Evolutionary conservation across 2,329 filamentous ascomycete species (phyloP).

Genomic region (Lecanosticta acicola): DNA sequence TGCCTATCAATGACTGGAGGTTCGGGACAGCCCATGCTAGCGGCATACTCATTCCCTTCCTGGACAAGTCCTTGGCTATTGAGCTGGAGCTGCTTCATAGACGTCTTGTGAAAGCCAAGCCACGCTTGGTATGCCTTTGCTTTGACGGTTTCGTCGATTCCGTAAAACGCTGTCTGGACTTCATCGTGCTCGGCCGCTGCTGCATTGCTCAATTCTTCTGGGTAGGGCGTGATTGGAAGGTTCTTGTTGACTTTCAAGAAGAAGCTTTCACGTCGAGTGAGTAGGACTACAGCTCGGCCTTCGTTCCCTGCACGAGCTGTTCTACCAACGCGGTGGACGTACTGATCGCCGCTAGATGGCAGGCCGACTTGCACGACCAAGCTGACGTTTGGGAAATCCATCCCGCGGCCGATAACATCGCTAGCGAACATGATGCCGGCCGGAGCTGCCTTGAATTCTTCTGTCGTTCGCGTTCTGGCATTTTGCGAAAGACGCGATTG

Average conservation of each 20-base stretch:
- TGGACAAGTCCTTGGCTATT: slow-evolving; percentile 37
- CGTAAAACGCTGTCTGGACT: slow-evolving; percentile 30
- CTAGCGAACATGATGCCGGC: slow-evolving; percentile 50
- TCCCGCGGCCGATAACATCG: slow-evolving; percentile 87
- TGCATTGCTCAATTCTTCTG: slow-evolving; percentile 36
- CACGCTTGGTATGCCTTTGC: slow-evolving; percentile 44
- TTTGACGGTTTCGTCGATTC: slow-evolving; percentile 39
- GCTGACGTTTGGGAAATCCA: slow-evolving; percentile 97
- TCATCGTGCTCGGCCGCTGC: slow-evolving; percentile 22
- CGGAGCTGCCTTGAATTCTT: slow-evolving; percentile 41
- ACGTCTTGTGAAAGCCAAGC: slow-evolving; percentile 45
- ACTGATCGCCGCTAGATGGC: slow-evolving; percentile 52
- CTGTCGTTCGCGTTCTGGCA: slow-evolving; percentile 39
- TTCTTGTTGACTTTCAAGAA: slow-evolving; percentile 46
- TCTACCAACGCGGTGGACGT: slow-evolving; percentile 89
- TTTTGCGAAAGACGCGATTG: slow-evolving; percentile 42
- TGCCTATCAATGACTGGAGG: slow-evolving; percentile 43
- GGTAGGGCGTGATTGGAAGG: slow-evolving; percentile 48
- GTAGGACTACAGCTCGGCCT: slow-evolving; percentile 50
- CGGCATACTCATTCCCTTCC: slow-evolving; percentile 41
- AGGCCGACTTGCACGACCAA: slow-evolving; percentile 71
- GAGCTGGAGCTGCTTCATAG: slow-evolving; percentile 39
- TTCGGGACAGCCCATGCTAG: slow-evolving; percentile 42
- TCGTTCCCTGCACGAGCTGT: slow-evolving; percentile 82
- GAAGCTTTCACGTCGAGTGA: slow-evolving; percentile 49